Base-by-base conservation (phyloP, 2,329 filamentous ascomycete genomes). In the Fusarium buharicum region DNA sequence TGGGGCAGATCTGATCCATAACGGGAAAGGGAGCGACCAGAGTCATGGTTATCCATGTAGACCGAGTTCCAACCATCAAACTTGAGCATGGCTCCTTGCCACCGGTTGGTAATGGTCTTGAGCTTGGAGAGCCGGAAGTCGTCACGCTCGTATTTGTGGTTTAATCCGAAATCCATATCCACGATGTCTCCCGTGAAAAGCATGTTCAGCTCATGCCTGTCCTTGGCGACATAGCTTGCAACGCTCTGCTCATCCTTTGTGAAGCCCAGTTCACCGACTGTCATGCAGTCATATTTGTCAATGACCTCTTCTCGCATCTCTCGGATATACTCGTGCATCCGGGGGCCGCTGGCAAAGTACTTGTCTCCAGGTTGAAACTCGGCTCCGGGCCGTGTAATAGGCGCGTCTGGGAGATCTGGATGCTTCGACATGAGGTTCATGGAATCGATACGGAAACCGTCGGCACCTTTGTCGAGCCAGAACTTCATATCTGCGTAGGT, bases 401-500 rank as follows among this genome's bases (percentile, higher is more conserved):
- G 74, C 0, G 80, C 86, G 60, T 88, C 84, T 0, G 81, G 81
- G 49, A 86, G 84, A 0, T 76, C 77, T 2, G 81, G 81, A 0
- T 79, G 79, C 69, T 90, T 90, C 62, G 84, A 88, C 73, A 88
- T 82, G 71, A 67, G 54, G 9, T 90, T 90, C 72, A 90, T 87
- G 3, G 87, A 86, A 69, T 91, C 88, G 74, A 90, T 84, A 11
- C 88, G 82, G 75, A 90, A 91, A 3, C 88, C 88, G 46, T 87
- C 84, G 0, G 88, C 86, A 6, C 90, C 90, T 22, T 84, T 84
- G 47, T 90, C 79, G 1, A 93, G 81, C 91, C 91, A 94, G 73
- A 92, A 93, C 16, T 82, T 82, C 83, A 92, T 89, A 7, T 88
- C 82, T 20, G 82, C 79, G 70, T 91, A 89, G 4, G 91, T 86